These are phyloP conservation scores for Cardiospermum halicacabum DNA, from an alignment of 345 rosid species.

Conservation along the genomic window DNA sequence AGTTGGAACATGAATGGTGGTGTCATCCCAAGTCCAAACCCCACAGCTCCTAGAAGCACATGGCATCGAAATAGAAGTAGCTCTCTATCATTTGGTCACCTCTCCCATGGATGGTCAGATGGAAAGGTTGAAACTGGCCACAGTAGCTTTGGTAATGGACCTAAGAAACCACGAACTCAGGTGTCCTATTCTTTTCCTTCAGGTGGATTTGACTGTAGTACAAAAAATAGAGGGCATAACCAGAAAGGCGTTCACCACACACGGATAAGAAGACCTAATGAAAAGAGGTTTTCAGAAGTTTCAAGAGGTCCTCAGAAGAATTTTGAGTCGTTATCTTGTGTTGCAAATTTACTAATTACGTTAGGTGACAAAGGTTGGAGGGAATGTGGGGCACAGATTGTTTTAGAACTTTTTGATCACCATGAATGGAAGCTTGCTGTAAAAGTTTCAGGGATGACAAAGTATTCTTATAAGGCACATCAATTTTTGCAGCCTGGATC, in stretches of 20 bases:
- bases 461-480: slow-evolving; percentile 79
- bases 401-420: slow-evolving; percentile 65
- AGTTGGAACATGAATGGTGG: slow-evolving; percentile 56
- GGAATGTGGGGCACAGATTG: slow-evolving; percentile 70
- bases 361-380: slow-evolving; percentile 90
- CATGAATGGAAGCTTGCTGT: slow-evolving; percentile 95
- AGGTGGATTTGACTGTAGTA: slow-evolving; percentile 54
- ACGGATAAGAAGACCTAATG: slow-evolving; percentile 74
- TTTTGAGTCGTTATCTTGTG: slow-evolving; percentile 60
- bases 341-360: slow-evolving; percentile 69
- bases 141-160: slow-evolving; percentile 69
- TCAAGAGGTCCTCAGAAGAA: slow-evolving; percentile 52
- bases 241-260: slow-evolving; percentile 61
- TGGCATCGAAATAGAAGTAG: slow-evolving; percentile 63
- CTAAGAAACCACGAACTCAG: slow-evolving; percentile 84
- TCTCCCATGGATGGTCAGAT: slow-evolving; percentile 69
- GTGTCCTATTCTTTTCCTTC: slow-evolving; percentile 80
- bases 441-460: slow-evolving; percentile 61
- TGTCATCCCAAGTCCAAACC: slow-evolving; percentile 62
- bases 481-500: slow-evolving; percentile 95
- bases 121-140: slow-evolving; percentile 50
- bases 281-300: slow-evolving; percentile 52
- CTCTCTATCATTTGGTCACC: slow-evolving; percentile 43
- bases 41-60: slow-evolving; percentile 84
- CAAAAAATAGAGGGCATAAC: slow-evolving; percentile 45